Conservation (phyloP, 495 filamentous ascomycete species). For the Penicillium paxilli region DNA sequence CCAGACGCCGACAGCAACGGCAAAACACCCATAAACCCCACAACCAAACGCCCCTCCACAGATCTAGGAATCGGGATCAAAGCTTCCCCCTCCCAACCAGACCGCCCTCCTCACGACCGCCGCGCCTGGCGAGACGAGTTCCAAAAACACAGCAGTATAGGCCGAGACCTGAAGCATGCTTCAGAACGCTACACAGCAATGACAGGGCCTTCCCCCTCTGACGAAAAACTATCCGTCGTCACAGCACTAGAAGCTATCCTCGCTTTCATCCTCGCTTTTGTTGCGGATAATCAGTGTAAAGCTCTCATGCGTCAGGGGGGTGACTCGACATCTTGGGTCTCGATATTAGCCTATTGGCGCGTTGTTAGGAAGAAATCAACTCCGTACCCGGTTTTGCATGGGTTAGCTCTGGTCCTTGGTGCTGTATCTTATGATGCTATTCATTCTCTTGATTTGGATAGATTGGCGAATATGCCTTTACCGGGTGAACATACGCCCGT, state of each 20-base stretch:
- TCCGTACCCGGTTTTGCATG: slow-evolving; percentile 39
- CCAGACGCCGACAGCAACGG: slow-evolving; percentile 30
- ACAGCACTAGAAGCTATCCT: slow-evolving; percentile 50
- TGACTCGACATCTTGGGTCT: slow-evolving; percentile 47
- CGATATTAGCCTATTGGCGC: slow-evolving; percentile 50
- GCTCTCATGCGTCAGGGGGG: slow-evolving; percentile 31
- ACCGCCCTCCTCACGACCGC: slow-evolving; percentile 33
- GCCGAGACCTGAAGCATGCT: slow-evolving; percentile 50
- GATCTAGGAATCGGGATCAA: slow-evolving; percentile 29
- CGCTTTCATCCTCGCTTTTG: slow-evolving; percentile 51
- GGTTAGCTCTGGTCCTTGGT: slow-evolving; percentile 45
- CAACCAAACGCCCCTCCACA: slow-evolving; percentile 25
- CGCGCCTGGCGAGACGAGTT: slow-evolving; percentile 48
- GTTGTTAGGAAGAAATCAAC: slow-evolving; percentile 41
- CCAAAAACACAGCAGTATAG: slow-evolving; percentile 40
- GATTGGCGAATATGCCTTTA: slow-evolving; percentile 37
- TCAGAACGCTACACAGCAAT: slow-evolving; percentile 41
- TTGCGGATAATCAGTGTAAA: slow-evolving; percentile 45
- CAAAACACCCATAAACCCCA: slow-evolving; percentile 26
- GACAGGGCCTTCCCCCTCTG: slow-evolving; percentile 24
- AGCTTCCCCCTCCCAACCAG: slow-evolving; percentile 30
- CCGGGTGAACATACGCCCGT: slow-evolving; percentile 41
- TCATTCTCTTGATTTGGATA: slow-evolving; percentile 46
- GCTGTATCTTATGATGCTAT: slow-evolving; percentile 50
- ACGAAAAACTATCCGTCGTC: slow-evolving; percentile 44